phyloP scores from a whole-genome alignment of 2,329 filamentous ascomycete species.

The Fusarium sp. region DNA sequence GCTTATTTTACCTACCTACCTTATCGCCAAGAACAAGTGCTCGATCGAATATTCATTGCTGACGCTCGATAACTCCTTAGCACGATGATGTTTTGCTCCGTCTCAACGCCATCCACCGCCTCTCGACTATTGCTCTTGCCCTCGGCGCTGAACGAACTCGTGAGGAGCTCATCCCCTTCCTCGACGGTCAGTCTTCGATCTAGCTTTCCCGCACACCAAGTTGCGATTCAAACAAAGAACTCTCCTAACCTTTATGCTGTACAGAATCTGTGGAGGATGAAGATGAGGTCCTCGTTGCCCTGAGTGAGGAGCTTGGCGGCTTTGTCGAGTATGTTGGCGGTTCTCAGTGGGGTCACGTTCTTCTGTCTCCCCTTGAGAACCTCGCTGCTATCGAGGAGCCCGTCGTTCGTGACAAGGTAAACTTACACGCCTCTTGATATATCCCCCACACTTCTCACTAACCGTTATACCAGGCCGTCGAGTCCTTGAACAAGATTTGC shows the following conservation, averaged over 20 bases:
- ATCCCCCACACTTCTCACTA: background rate
- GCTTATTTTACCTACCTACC: slow-evolving; percentile 27
- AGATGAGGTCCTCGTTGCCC: slow-evolving; percentile 95
- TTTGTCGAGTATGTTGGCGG: slow-evolving; percentile 99
- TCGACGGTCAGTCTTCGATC: slow-evolving; percentile 81
- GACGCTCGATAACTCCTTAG: slow-evolving; percentile 61
- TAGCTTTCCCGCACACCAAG: slow-evolving; percentile 34
- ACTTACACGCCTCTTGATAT: slow-evolving; percentile 33
- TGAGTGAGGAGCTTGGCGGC: slow-evolving; percentile 95
- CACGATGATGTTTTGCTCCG: slow-evolving; percentile 98
- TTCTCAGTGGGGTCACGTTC: slow-evolving; percentile 91
- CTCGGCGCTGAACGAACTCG: slow-evolving; percentile 95
- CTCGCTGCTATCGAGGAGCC: slow-evolving; percentile 98
- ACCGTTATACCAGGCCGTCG: slow-evolving; percentile 78
- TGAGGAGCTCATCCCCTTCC: slow-evolving; percentile 98
- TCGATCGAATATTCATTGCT: slow-evolving; percentile 28
- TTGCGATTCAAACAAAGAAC: slow-evolving; percentile 27
- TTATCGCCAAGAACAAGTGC: slow-evolving; percentile 42
- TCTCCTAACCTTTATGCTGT: slow-evolving; percentile 37
- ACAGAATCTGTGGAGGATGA: slow-evolving; percentile 98
- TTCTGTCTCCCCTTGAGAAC: slow-evolving; percentile 97
- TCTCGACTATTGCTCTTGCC: slow-evolving; percentile 97
- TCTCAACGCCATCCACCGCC: slow-evolving; percentile 97
- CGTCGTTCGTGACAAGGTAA: slow-evolving; percentile 95
- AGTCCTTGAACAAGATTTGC: slow-evolving; percentile 99